Conservation (phyloP, 768 basidiomycete genomes). For the Xerocomellus intermedius region DNA sequence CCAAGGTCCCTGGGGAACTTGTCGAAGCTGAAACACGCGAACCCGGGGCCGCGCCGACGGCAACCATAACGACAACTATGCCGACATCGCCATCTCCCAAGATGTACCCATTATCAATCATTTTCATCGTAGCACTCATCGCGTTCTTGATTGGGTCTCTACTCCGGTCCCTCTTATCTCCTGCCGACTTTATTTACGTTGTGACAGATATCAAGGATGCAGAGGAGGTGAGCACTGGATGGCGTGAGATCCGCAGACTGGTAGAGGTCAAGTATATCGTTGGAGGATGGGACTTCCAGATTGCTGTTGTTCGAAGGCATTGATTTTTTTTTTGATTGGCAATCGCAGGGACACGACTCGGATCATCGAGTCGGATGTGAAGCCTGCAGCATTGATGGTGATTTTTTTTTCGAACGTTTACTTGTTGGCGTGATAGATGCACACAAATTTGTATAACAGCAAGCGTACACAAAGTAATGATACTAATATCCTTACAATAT, state of each 20-base stretch:
- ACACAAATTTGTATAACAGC: conserved; percentile 8
- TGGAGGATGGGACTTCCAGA: conserved; percentile 86
- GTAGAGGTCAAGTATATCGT: conserved; percentile 78
- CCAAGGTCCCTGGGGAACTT: conserved; percentile 40
- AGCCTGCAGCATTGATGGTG: background rate
- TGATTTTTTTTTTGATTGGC: conserved; percentile 21
- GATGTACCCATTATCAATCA: conserved; percentile 47
- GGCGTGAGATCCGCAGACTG: conserved; percentile 84
- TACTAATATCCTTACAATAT: background rate
- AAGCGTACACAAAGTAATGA: conserved; percentile 2
- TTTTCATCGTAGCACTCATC: conserved; percentile 79
- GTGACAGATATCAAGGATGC: conserved; percentile 55
- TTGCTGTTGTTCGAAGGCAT: conserved; percentile 79
- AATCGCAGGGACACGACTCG: background rate
- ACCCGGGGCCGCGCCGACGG: background rate
- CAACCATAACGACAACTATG: conserved; percentile 1
- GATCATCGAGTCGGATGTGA: background rate
- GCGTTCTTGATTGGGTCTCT: conserved; percentile 91
- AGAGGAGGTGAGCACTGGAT: conserved; percentile 54
- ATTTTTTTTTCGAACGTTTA: background rate
- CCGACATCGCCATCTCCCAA: conserved; percentile 5
- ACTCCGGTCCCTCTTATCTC: conserved; percentile 81
- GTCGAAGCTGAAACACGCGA: conserved; percentile 14
- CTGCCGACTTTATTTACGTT: conserved; percentile 88
- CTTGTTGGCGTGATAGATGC: conserved; percentile 9